Evolutionary conservation across 2,329 filamentous ascomycete genomes (phyloP).

Genomic region (Penicillium decumbens): DNA sequence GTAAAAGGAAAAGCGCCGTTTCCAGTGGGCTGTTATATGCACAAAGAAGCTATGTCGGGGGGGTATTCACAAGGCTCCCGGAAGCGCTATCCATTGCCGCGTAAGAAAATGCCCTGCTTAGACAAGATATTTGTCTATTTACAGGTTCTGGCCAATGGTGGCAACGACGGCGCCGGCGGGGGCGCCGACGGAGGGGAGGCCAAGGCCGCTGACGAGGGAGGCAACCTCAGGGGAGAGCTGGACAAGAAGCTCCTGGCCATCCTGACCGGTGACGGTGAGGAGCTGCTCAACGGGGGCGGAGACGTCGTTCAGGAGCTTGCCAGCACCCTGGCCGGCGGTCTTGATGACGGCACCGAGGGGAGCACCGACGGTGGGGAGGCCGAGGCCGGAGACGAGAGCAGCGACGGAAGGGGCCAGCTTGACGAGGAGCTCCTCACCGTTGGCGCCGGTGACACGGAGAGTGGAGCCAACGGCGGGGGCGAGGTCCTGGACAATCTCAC

Average conservation of each 20-base stretch:
- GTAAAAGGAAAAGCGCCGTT: conserved; percentile 9
- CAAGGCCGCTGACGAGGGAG: conserved; percentile 24
- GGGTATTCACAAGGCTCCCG: conserved; percentile 16
- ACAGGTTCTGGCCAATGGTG: conserved; percentile 26
- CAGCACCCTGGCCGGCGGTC: conserved; percentile 20
- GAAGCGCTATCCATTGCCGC: conserved; percentile 20
- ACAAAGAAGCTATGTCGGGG: conserved; percentile 12
- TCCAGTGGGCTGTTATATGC: conserved; percentile 15
- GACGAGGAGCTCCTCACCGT: conserved; percentile 29
- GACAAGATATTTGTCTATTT: conserved; percentile 11
- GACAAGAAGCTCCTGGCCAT: conserved; percentile 26
- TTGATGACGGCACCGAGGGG: conserved; percentile 27
- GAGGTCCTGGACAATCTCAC: conserved; percentile 26
- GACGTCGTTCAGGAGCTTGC: conserved; percentile 28
- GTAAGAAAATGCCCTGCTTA: conserved; percentile 14
- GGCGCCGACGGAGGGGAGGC: conserved; percentile 25
- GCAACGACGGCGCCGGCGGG: conserved; percentile 28
- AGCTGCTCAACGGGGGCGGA: conserved; percentile 23
- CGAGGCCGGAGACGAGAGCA: conserved; percentile 26
- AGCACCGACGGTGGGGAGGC: conserved; percentile 26
- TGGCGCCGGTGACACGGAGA: conserved; percentile 29
- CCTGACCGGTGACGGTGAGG: conserved; percentile 25
- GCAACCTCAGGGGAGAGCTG: conserved; percentile 26
- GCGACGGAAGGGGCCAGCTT: conserved; percentile 31
- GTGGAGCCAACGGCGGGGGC: conserved; percentile 23